Evolutionary conservation across 768 basidiomycete genomes (phyloP), one percentile per base, ranked within the genome.

Genomic region (Strobilomyces echinocephalus): DNA sequence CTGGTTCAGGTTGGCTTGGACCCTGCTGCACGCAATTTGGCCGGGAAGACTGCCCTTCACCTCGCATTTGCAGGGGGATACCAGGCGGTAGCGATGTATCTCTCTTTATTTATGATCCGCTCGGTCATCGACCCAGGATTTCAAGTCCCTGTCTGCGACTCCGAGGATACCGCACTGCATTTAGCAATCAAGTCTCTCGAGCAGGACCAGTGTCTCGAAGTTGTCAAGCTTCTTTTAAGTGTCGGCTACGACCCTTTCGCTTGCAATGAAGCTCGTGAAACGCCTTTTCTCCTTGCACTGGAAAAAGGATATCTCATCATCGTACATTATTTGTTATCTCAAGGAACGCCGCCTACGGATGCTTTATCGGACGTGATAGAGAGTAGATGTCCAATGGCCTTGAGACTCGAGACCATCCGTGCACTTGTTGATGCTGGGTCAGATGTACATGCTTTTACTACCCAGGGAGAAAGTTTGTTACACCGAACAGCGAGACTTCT

Each of bases 1-100:
- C 55, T 57, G 2, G 10, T 57, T 10, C 56, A 57, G 16, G 55
- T 36, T 36, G 56, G 53, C 16, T 3, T 40, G 1, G 46, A 48
- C 31, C 55, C 20, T 35, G 11, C 31, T 11, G 38, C 26, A 4
- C n/a, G 6, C 3, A 39, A 48, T 33, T 48, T 35, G 0, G 10
- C 18, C 24, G 24, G 5, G 31, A 52, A 34, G 8, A 52, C 56
- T 3, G 46, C 42, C 5, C 24, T 58, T 33, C 7, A 52, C 2
- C 6, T 50, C 12, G 55, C 55, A 10, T 40, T 56, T 10, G 1
- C 16, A 38, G 55, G 54, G 2, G 38, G 54, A 15, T 56, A 56
- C 7, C 38, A 18, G 16, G 52, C 26, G 2, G 12, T 49, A 3
- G 24, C 33, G 41, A 26, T 49, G 9, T 56, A 56, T 16, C 45